Conservation (phyloP, 148 eudicot genomes). For the Salicornia ramosissima region DNA sequence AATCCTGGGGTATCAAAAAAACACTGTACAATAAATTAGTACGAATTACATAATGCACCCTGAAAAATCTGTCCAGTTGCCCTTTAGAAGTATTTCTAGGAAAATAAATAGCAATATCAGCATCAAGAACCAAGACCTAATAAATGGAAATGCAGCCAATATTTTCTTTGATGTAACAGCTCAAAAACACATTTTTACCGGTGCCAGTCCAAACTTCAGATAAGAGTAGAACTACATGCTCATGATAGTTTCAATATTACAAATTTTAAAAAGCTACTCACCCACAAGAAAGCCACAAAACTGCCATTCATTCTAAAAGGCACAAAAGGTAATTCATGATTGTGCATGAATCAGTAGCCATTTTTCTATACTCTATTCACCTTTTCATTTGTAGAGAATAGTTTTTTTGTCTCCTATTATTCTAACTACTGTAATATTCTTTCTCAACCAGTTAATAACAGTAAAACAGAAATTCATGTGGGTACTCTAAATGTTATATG, state of each 20-base stretch:
- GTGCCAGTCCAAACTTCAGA: background rate
- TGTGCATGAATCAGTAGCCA: background rate
- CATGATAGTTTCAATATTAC: background rate
- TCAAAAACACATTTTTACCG: background rate
- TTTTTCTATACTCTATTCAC: background rate
- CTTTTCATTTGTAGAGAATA: background rate
- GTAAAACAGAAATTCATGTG: background rate
- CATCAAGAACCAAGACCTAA: background rate
- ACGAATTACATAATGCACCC: background rate
- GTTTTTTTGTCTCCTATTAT: background rate
- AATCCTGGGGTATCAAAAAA: slow-evolving; percentile 98
- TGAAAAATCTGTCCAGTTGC: slow-evolving; percentile 11
- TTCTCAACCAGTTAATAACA: background rate
- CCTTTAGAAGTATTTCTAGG: background rate
- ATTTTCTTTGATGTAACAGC: background rate
- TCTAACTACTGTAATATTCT: background rate
- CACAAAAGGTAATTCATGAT: background rate
- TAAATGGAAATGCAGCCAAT: background rate
- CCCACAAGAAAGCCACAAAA: background rate
- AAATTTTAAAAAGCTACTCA: background rate
- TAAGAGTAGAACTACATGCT: background rate
- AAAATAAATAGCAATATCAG: slow-evolving; percentile 3
- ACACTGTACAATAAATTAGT: slow-evolving; percentile 54
- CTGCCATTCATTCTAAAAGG: background rate
- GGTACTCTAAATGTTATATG: background rate